Evolutionary conservation across 2,329 filamentous ascomycete genomes (phyloP).

Genomic region (Dothistroma septosporum): DNA sequence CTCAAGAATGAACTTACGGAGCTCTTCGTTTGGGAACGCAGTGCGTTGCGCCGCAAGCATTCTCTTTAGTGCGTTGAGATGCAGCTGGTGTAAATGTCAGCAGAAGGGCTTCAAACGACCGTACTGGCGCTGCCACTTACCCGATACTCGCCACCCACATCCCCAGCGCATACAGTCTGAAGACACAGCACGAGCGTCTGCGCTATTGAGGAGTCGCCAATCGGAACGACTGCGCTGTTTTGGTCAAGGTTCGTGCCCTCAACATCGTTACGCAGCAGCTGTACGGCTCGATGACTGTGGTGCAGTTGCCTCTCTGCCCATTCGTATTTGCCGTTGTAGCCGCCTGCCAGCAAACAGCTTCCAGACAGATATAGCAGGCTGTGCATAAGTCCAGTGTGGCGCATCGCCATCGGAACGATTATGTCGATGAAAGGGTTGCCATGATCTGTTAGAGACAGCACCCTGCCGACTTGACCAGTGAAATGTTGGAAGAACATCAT

Average conservation of each 20-base stretch:
- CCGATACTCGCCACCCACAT: slow-evolving; percentile 67
- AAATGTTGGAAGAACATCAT: slow-evolving; percentile 80
- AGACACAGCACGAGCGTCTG: slow-evolving; percentile 58
- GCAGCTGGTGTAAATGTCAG: slow-evolving; percentile 41
- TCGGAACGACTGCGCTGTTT: slow-evolving; percentile 3
- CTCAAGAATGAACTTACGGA: slow-evolving; percentile 66
- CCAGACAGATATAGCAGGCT: slow-evolving; percentile 80
- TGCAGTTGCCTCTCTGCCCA: slow-evolving; percentile 54
- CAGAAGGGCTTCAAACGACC: neutral
- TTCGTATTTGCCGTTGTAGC: slow-evolving; percentile 22
- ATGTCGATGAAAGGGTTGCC: slow-evolving; percentile 84
- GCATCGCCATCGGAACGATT: slow-evolving; percentile 73
- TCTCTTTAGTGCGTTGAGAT: slow-evolving; percentile 70
- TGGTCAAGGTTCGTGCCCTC: slow-evolving; percentile 4
- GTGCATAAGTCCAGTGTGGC: slow-evolving; percentile 82
- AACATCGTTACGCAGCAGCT: slow-evolving; percentile 22
- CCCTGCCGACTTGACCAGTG: slow-evolving; percentile 70
- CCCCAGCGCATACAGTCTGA: slow-evolving; percentile 59
- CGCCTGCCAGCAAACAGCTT: slow-evolving; percentile 59
- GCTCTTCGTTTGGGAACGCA: slow-evolving; percentile 53
- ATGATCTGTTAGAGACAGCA: slow-evolving; percentile 74
- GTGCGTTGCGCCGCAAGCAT: slow-evolving; percentile 58
- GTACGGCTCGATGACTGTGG: slow-evolving; percentile 47
- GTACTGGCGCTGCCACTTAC: slow-evolving; percentile 3
- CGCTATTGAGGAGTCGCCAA: slow-evolving; percentile 54